phyloP scores from a whole-genome alignment of 129 eudicot genomes.

The Daucus carota region DNA sequence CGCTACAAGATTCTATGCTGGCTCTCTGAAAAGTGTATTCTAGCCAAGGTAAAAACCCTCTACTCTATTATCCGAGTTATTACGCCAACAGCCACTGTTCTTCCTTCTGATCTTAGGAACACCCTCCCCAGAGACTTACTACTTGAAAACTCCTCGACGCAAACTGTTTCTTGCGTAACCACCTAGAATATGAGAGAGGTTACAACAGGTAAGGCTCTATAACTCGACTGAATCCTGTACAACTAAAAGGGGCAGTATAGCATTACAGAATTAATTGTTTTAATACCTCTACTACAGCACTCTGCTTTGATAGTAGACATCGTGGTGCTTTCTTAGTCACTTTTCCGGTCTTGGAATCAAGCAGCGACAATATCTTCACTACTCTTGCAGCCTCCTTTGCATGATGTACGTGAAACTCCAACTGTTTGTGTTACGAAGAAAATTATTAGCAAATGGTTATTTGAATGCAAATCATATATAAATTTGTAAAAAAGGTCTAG shows the following conservation, averaged over 20 bases:
- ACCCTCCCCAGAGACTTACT: constrained; percentile 89
- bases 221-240: not conserved
- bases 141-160: constrained; percentile 65
- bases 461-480: not conserved
- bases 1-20: not conserved
- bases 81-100: constrained; percentile 85
- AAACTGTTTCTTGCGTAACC: constrained; percentile 55
- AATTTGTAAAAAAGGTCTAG: not conserved
- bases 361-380: constrained; percentile 63
- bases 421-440: constrained; percentile 32
- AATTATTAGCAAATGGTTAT: not conserved
- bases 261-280: not conserved
- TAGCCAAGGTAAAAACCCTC: not conserved
- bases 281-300: constrained; percentile 84
- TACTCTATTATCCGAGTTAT: constrained; percentile 43
- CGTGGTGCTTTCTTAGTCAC: constrained; percentile 84
- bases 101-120: constrained; percentile 69
- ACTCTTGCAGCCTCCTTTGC: constrained; percentile 79
- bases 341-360: constrained; percentile 94
- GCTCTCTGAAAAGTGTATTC: not conserved
- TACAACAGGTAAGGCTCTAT: not conserved
- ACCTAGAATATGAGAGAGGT: constrained; percentile 37
- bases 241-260: not conserved
- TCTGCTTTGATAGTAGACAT: constrained; percentile 74
- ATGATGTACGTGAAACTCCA: constrained; percentile 91